Base-by-base conservation (phyloP, 371 early-diverging fungal genomes). In the Dichotomocladium elegans region DNA sequence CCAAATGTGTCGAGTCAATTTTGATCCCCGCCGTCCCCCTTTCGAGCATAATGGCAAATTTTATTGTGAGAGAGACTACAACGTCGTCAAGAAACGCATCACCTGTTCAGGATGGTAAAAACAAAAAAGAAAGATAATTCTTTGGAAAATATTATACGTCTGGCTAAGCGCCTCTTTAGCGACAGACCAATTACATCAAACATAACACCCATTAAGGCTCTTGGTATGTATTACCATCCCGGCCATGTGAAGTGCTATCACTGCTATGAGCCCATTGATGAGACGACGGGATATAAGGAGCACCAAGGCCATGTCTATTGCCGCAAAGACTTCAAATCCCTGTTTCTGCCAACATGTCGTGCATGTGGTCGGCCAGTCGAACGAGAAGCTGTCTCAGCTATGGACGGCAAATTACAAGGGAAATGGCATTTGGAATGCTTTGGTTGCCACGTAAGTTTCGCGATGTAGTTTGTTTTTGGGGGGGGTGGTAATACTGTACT, bases 251-350 rank as follows among this genome's bases (percentile, higher is more conserved):
- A 77, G 29, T 89, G 90, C 45, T 66, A 73, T 34, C 82, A 82
- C 12, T 89, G 90, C 72, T 68, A 79, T 40, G 65, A 80, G 41
- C 77, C 81, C 1, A 75, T 90, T 9, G 72, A 79, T 54, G 79
- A 81, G 37, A 82, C 83, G 58, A 89, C 90, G 35, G 85, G 82
- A 40, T 90, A 89, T 74, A 87, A 86, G 49, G 80, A 77, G 53
- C 79, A 88, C 64, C 82, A 87, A 47, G 83, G 83, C 11, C 77
- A 80, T n/a, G 78, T 89, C 0, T 93, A 87, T 67, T 93, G 93
- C 58, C 68, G 78, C 47, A 61, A 70, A 21, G 93, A 93, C 66
- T 93, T 83, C 62, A 77, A 70, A 35, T 59, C 76, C 24, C 54
- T 86, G 5, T 77, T 80, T 54, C 62, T 86, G 46, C 86, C 88